phyloP scores from a whole-genome alignment of 139 green algal species.

The Micractinium sp. region DNA sequence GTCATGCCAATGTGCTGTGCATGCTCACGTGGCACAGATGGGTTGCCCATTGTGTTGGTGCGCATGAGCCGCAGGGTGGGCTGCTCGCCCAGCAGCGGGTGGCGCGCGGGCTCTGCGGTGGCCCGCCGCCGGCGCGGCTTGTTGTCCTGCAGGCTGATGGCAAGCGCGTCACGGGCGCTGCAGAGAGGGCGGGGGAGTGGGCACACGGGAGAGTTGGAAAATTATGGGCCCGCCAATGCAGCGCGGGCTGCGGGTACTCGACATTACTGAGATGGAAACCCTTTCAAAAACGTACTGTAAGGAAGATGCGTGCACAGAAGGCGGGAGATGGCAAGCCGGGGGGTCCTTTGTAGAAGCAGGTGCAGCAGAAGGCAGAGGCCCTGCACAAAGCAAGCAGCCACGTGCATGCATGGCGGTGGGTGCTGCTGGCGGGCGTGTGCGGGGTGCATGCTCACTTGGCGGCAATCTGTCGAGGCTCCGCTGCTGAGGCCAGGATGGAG shows the following conservation, averaged over 20 bases:
- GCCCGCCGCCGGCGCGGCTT: constrained; percentile 42
- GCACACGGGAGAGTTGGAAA: neutral
- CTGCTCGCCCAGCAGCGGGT: constrained; percentile 84
- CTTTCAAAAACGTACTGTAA: neutral
- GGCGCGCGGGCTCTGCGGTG: constrained; percentile 65
- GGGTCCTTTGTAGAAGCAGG: neutral
- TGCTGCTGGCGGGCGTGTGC: neutral
- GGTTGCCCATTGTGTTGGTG: neutral
- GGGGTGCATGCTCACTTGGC: neutral
- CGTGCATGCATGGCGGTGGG: neutral
- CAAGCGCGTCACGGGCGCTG: constrained; percentile 36
- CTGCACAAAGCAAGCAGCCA: neutral
- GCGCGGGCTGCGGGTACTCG: neutral
- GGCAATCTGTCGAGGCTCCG: constrained; percentile 6
- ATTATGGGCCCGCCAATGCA: too few species aligned
- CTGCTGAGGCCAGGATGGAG: constrained; percentile 66
- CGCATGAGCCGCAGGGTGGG: constrained; percentile 85
- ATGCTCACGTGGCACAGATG: neutral
- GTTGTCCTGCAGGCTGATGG: constrained; percentile 27
- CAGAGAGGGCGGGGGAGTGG: neutral
- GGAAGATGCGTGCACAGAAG: neutral
- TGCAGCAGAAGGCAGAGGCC: too few species aligned
- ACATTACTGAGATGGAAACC: neutral
- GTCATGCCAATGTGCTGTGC: too few species aligned
- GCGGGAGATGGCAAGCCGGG: neutral